Conservation (phyloP, 345 rosid species). For the Brassica juncea region DNA sequence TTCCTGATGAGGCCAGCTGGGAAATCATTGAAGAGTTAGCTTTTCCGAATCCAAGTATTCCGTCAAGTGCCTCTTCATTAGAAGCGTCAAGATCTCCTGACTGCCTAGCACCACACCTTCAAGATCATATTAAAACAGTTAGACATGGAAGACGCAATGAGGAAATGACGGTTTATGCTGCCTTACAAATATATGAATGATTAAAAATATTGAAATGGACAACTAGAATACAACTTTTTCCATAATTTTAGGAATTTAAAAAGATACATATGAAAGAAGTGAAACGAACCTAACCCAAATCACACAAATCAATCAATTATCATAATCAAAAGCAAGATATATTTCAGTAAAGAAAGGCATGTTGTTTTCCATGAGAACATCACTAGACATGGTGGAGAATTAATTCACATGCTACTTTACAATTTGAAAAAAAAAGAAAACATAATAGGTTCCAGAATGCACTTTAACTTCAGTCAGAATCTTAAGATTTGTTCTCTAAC, state of each 20-base stretch:
- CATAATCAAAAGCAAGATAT: conserved; percentile 10
- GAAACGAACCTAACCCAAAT: conserved; percentile 1
- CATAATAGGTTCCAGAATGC: too few species aligned
- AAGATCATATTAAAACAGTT: conserved; percentile 18
- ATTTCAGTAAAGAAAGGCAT: neutral
- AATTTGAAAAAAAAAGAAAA: neutral
- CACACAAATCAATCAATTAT: neutral
- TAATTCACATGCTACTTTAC: conserved; percentile 18
- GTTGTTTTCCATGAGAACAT: conserved; percentile 7
- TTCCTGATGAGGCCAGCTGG: conserved; percentile 81
- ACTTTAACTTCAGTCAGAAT: conserved; percentile 10
- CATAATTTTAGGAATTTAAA: neutral
- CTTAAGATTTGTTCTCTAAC: neutral
- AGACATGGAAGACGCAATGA: conserved; percentile 1
- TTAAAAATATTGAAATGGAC: neutral
- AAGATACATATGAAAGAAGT: conserved; percentile 9
- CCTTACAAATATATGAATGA: neutral
- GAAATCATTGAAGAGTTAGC: conserved; percentile 90
- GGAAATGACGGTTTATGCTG: conserved; percentile 10
- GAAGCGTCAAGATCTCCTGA: conserved; percentile 77
- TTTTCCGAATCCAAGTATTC: conserved; percentile 98
- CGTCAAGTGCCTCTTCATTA: conserved; percentile 91
- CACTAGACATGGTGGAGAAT: conserved; percentile 20
- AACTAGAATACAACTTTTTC: neutral
- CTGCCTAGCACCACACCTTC: conserved; percentile 89